Evolutionary conservation across 2,329 filamentous ascomycete species (phyloP).

Genomic region (Calonectria naviculata): DNA sequence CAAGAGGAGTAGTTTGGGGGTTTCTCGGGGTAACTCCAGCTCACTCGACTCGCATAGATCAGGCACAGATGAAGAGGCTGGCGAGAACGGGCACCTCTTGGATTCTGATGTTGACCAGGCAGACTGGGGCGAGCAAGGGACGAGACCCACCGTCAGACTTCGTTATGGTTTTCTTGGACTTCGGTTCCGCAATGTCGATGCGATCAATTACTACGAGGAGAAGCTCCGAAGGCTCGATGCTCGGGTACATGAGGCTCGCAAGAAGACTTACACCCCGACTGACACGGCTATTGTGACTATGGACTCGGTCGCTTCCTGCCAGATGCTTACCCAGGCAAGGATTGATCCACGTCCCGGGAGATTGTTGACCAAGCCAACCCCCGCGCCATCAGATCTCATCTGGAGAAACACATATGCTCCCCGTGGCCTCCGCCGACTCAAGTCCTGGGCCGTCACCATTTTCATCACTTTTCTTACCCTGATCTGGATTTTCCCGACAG

Average conservation of each 20-base stretch:
- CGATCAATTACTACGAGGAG: conserved; percentile 94
- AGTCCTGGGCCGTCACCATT: conserved; percentile 85
- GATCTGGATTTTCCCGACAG: conserved; percentile 87
- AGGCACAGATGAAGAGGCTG: conserved; percentile 55
- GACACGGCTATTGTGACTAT: conserved; percentile 96
- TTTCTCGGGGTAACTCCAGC: conserved; percentile 14
- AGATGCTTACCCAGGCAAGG: conserved; percentile 96
- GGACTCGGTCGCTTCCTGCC: conserved; percentile 91
- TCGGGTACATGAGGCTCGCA: conserved; percentile 75
- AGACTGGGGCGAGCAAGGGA: conserved; percentile 52
- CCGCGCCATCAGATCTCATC: conserved; percentile 90
- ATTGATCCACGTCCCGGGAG: conserved; percentile 90
- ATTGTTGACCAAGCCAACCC: conserved; percentile 86
- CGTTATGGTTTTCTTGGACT: conserved; percentile 83
- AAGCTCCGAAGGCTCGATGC: conserved; percentile 83
- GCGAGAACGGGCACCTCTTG: conserved; percentile 71
- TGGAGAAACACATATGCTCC: conserved; percentile 94
- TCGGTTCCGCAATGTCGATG: conserved; percentile 80
- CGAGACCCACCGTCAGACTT: conserved; percentile 75
- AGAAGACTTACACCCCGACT: conserved; percentile 80
- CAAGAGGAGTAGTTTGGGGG: conserved; percentile 8
- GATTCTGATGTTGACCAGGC: conserved; percentile 51
- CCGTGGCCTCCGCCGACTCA: conserved; percentile 76
- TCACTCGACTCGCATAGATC: conserved; percentile 43
- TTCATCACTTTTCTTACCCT: conserved; percentile 87